Evolutionary conservation across 2,329 filamentous ascomycete genomes (phyloP), one percentile per base, ranked within the genome.

Genomic region (Cladosporium austrohemisphaericum): DNA sequence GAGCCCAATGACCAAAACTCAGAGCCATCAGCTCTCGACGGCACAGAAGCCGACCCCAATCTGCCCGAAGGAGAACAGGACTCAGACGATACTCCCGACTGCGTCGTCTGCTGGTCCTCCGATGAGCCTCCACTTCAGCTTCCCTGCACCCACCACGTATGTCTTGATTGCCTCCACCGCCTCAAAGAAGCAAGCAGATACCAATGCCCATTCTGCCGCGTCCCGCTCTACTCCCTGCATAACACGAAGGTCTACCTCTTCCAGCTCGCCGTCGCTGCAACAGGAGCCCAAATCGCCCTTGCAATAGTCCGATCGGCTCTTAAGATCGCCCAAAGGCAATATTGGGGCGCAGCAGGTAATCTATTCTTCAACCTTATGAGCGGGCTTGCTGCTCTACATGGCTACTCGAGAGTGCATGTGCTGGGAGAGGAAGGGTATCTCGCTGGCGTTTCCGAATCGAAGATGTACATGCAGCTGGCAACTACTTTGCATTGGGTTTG

Each of bases 91-190:
- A n/a, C n/a, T n/a, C 29, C 29, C 29, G 14, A 5, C 1, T 45
- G 41, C 20, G 29, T 45, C 13, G 16, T 45, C 31, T 45, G 41
- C 41, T 45, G 41, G 41, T 26, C 41, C 7, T 18, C 41, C 41
- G 29, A 25, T 4, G 28, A 23, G 1, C 2, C 29, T 9, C 41
- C 41, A n/a, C 31, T 36, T 2, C 22, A 2, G 2, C 41, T 45
- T 9, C 41, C 41, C 31, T 45, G 41, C 31, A 14, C 31, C n/a
- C 41, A 45, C 22, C 10, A 25, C 13, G 41, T 45, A 6, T 45
- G 41, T 22, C 3, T 14, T 11, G 29, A 14, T n/a, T 45, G 41
- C 31, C 31, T 45, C 0, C 1, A 2, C 31, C 41, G 41, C 20
- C 41, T 45, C n/a, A 23, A 28, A 25, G 31, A 23, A 4, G 20